Evolutionary conservation across 345 rosid species (phyloP).

Genomic region (Rhodomyrtus tomentosa): DNA sequence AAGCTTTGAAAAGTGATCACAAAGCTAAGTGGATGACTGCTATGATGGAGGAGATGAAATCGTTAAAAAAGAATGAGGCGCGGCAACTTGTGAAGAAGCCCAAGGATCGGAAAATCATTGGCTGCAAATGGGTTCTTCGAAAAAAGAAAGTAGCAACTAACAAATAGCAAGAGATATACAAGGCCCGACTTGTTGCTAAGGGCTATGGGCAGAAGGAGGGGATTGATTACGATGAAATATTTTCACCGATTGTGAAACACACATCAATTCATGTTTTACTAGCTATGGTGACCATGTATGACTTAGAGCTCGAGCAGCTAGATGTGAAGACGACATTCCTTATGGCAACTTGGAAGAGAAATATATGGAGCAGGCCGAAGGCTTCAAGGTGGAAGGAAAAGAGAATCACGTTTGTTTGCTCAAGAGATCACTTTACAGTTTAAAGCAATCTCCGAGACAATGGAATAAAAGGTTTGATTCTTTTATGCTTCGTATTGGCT

Average conservation of each 20-base stretch:
- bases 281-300: not conserved
- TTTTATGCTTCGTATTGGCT: not conserved
- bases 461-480: not conserved
- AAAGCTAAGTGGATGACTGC: not conserved
- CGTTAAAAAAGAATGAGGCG: not conserved
- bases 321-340: not conserved
- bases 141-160: not conserved
- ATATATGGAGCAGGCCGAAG: too few relatives aligned
- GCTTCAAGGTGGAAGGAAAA: too few relatives aligned
- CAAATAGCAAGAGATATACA: not conserved
- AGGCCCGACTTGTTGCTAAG: not conserved
- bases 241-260: not conserved
- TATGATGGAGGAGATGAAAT: not conserved
- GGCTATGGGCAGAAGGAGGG: not conserved
- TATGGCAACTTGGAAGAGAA: too few relatives aligned
- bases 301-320: not conserved
- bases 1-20: not conserved
- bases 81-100: not conserved
- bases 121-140: not conserved
- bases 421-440: not conserved
- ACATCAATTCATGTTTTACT: not conserved
- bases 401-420: too few relatives aligned
- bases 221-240: not conserved
- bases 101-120: not conserved
- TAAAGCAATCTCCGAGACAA: not conserved